A percentile compares a stretch with the other conserved stretches of the same genome.
phyloP scores from a whole-genome alignment of 805 yeast genomes.

The Priceomyces melissophilus region DNA sequence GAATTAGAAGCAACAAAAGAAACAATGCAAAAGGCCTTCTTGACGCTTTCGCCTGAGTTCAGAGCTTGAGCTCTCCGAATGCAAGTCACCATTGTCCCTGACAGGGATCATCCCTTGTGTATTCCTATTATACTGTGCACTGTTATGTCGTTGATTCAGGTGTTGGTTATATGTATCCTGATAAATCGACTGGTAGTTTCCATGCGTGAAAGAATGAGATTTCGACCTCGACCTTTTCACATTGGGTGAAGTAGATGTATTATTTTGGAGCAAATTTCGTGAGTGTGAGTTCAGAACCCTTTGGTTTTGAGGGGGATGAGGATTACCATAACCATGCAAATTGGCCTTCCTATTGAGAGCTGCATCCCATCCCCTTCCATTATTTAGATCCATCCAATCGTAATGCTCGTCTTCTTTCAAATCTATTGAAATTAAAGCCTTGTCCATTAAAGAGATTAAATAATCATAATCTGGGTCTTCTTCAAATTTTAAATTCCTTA shows the following conservation, averaged over 20 bases:
- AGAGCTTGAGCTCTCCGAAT: constrained; percentile 37
- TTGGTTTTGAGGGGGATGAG: constrained; percentile 60
- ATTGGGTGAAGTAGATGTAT: not conserved
- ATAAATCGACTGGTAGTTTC: constrained; percentile 18
- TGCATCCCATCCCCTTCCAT: constrained; percentile 95
- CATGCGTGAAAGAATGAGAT: constrained; percentile 12
- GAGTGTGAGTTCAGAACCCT: constrained; percentile 9
- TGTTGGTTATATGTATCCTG: constrained; percentile 16
- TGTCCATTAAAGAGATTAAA: constrained; percentile 70
- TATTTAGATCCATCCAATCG: constrained; percentile 97
- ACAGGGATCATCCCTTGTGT: constrained; percentile 26
- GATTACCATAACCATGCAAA: constrained; percentile 94
- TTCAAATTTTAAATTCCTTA: constrained; percentile 85
- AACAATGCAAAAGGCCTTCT: constrained; percentile 7
- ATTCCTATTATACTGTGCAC: constrained; percentile 7
- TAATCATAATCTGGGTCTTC: constrained; percentile 93
- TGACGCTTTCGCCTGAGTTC: constrained; percentile 13
- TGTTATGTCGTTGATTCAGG: constrained; percentile 7
- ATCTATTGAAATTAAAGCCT: constrained; percentile 69
- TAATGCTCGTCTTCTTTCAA: constrained; percentile 76
- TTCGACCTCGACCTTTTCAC: constrained; percentile 11
- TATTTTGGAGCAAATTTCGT: constrained; percentile 5
- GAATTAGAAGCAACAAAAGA: constrained; percentile 4
- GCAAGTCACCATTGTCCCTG: constrained; percentile 36
- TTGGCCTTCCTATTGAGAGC: constrained; percentile 87